Evolutionary conservation across 176 grass and related monocot genomes (phyloP).

Genomic region (Bolboschoenus planiculmis): DNA sequence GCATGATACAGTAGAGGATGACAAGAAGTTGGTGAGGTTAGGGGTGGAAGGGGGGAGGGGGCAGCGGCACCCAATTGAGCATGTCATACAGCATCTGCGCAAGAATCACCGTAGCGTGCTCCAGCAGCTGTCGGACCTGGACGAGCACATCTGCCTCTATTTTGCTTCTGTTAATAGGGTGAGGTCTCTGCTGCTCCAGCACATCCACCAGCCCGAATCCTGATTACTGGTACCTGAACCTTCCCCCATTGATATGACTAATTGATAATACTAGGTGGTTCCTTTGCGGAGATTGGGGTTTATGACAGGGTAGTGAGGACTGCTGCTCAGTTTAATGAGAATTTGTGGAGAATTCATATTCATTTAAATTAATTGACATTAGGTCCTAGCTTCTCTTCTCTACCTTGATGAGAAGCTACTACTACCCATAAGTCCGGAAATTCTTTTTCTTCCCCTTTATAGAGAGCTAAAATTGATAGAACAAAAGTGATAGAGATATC

Average conservation of each 20-base stretch:
- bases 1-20: constrained; percentile 66
- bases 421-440: neutral
- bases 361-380: neutral
- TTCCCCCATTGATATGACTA: neutral
- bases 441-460: neutral
- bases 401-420: neutral
- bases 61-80: constrained; percentile 74
- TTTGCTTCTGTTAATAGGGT: constrained; percentile 70
- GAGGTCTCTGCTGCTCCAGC: constrained; percentile 55
- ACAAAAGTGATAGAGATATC: neutral
- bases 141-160: constrained; percentile 90
- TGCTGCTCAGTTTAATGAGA: neutral
- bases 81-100: constrained; percentile 61
- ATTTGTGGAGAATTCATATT: neutral
- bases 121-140: constrained; percentile 62
- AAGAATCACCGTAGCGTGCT: constrained; percentile 67
- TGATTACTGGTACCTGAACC: neutral
- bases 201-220: constrained; percentile 30
- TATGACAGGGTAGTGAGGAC: neutral
- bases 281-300: neutral
- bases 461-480: neutral
- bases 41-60: constrained; percentile 60
- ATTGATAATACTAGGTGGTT: neutral
- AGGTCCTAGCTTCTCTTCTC: neutral
- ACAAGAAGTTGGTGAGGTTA: constrained; percentile 62